These are phyloP conservation scores for Metschnikowia arizonensis DNA, from an alignment of 805 yeast species.

Conservation along the genomic window DNA sequence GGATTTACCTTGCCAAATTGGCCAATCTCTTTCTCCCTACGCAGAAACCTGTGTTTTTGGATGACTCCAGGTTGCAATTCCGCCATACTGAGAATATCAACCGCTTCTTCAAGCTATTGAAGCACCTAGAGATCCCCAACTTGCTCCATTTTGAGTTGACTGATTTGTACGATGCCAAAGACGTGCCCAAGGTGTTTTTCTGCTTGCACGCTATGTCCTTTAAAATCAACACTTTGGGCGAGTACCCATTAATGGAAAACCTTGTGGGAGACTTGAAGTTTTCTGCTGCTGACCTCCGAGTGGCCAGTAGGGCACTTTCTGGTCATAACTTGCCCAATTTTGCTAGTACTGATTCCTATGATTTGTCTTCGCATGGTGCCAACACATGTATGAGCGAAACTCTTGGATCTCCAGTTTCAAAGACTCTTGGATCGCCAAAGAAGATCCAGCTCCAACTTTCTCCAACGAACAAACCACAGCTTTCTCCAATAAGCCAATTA, in stretches of 20 bases:
- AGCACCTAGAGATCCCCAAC: conserved; percentile 73
- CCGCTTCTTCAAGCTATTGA: conserved; percentile 67
- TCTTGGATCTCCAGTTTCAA: conserved; percentile 6
- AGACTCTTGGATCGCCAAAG: not conserved
- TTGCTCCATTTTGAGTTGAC: conserved; percentile 87
- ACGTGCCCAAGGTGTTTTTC: conserved; percentile 89
- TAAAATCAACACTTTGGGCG: conserved; percentile 55
- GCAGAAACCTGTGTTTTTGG: conserved; percentile 51
- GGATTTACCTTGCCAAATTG: conserved; percentile 77
- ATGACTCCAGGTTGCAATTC: conserved; percentile 62
- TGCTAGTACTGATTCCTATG: conserved; percentile 35
- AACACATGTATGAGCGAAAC: conserved; percentile 19
- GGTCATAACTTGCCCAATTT: conserved; percentile 79
- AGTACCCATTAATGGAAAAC: conserved; percentile 58
- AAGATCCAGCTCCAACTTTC: not conserved
- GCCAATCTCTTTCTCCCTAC: conserved; percentile 70
- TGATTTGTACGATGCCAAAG: conserved; percentile 86
- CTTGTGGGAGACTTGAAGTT: conserved; percentile 62
- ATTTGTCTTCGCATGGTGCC: conserved; percentile 16
- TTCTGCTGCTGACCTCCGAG: conserved; percentile 60
- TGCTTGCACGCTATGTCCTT: conserved; percentile 86
- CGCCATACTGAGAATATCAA: conserved; percentile 92
- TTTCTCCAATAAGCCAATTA: too few relatives aligned
- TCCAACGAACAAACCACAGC: not conserved
- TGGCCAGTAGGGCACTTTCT: conserved; percentile 63